These are phyloP conservation scores for Porodaedalea pini DNA, from an alignment of 1,284 basidiomycete species.

Conservation along the genomic window DNA sequence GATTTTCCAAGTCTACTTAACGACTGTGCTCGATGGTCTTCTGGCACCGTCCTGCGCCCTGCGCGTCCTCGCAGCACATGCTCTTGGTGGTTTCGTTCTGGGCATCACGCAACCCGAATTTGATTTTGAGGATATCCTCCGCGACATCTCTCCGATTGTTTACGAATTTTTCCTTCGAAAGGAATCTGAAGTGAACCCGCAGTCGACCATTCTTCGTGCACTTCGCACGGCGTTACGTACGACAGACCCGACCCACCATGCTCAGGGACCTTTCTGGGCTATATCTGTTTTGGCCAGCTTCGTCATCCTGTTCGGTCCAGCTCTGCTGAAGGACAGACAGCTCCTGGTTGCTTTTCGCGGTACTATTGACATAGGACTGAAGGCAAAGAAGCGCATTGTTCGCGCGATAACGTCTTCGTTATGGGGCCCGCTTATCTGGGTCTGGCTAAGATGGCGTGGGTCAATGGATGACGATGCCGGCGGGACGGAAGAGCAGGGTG, in stretches of 20 bases:
- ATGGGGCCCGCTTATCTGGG: slow-evolving; percentile 52
- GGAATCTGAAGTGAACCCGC: slow-evolving; percentile 31
- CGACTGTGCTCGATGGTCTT: slow-evolving; percentile 58
- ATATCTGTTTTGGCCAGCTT: slow-evolving; percentile 59
- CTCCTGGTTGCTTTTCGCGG: slow-evolving; percentile 47
- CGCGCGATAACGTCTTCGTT: slow-evolving; percentile 54
- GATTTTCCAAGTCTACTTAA: slow-evolving; percentile 55
- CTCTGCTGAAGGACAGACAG: slow-evolving; percentile 43
- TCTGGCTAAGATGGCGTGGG: slow-evolving; percentile 57
- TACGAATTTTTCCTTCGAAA: slow-evolving; percentile 12
- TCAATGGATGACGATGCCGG: neutral
- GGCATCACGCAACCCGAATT: slow-evolving; percentile 33
- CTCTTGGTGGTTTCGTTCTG: slow-evolving; percentile 62
- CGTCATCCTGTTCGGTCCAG: slow-evolving; percentile 57
- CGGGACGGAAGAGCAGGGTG: slow-evolving; percentile 31
- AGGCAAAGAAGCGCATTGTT: slow-evolving; percentile 57
- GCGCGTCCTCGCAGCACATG: slow-evolving; percentile 67
- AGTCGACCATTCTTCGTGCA: slow-evolving; percentile 50
- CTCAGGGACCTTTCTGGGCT: slow-evolving; percentile 73
- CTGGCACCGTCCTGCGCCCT: slow-evolving; percentile 58
- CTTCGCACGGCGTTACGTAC: slow-evolving; percentile 56
- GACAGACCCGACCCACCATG: slow-evolving; percentile 51
- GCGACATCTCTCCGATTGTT: slow-evolving; percentile 12
- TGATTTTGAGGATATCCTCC: slow-evolving; percentile 8
- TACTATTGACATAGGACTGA: slow-evolving; percentile 51